Evolutionary conservation across 2,329 filamentous ascomycete species (phyloP).

Genomic region (Colletotrichum chlorophyti): DNA sequence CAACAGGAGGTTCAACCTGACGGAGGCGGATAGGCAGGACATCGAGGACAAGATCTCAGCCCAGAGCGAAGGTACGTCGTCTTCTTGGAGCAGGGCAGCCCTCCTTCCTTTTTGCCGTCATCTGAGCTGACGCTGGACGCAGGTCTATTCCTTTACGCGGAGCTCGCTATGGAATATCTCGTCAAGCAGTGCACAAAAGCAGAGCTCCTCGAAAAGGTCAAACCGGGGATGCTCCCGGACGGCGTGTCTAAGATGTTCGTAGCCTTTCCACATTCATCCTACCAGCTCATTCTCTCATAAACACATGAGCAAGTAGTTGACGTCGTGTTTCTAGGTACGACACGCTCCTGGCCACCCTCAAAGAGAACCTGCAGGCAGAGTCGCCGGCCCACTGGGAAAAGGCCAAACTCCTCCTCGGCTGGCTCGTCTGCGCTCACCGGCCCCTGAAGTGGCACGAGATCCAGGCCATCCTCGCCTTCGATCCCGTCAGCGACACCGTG

Average conservation of each 20-base stretch:
- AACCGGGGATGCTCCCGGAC: constrained; percentile 23
- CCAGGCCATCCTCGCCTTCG: constrained; percentile 42
- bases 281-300: too few relatives aligned
- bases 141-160: constrained; percentile 42
- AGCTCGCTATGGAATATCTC: constrained; percentile 38
- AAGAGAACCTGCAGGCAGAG: not conserved
- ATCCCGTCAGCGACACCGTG: constrained; percentile 13
- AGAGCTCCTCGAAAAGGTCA: constrained; percentile 32
- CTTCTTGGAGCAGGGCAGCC: not conserved
- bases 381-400: constrained; percentile 30
- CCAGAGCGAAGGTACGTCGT: constrained; percentile 20
- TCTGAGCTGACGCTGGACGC: not conserved
- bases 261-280: too few relatives aligned
- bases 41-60: constrained; percentile 18
- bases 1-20: not conserved
- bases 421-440: constrained; percentile 47
- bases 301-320: too few relatives aligned
- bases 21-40: not conserved
- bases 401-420: constrained; percentile 43
- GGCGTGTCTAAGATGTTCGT: not conserved
- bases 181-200: constrained; percentile 30
- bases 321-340: constrained; percentile 42
- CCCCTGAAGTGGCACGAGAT: constrained; percentile 49
- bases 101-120: not conserved
- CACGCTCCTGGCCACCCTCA: constrained; percentile 32